Base-by-base conservation (phyloP, 176 grass and related monocot species). In the Pharus latifolius region DNA sequence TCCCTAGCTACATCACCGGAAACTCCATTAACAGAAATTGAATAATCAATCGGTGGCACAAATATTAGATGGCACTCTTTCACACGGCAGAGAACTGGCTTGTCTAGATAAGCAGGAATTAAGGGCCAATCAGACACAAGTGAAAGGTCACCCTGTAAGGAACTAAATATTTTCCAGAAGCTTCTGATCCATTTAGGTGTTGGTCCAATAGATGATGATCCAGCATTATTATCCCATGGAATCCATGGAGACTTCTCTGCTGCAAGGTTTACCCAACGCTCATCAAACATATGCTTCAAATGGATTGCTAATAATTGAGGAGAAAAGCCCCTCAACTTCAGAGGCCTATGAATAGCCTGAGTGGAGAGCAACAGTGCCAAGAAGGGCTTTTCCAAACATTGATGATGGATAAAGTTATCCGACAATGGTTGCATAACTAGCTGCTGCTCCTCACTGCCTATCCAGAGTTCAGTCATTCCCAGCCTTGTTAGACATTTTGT, bases 41-140 rank as follows among this genome's bases (percentile, higher is more conserved):
- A 81, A 64, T 87, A 80, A 30, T 40, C 49, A 56, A 74, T 41
- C 48, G 86, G 83, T 77, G 93, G 89, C 44, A 87, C 86, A 79
- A 97, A 97, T 82, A 97, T 52, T 49, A 92, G 78, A 67, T 87
- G 89, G 42, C 45, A 30, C 25, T 86, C 73, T 75, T 90, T 92
- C 61, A 87, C 89, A 87, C 70, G 81, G 46, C 86, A 97, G 12
- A 97, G 73, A 80, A 90, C 66, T 46, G 89, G 74, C 22, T 60
- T 68, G 56, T 85, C 58, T 10, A 97, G 61, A 85, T 90, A 89
- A 68, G 86, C 93, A 77, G 93, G 93, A 89, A 97, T 74, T 65
- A 97, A 82, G 60, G 93, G 93, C 93, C 93, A 97, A 13, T 90
- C 88, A 65, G 83, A 84, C 40, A 97, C 34, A 81, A 97, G 89